These are phyloP conservation scores for Cucurbitaria berberidis DNA, from an alignment of 2,329 filamentous ascomycete species.

Conservation along the genomic window DNA sequence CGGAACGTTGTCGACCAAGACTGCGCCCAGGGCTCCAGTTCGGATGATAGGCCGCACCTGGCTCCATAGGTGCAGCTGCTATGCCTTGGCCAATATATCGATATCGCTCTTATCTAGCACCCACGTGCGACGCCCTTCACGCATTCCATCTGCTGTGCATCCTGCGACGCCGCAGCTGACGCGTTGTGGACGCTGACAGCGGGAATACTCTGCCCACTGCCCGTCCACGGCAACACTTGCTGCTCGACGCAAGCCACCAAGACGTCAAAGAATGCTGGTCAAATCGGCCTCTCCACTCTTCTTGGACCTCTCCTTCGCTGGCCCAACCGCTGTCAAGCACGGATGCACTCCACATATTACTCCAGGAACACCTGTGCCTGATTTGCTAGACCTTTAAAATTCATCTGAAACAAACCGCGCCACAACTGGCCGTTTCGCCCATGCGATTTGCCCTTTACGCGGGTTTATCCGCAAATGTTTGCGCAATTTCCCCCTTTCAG, in stretches of 20 bases:
- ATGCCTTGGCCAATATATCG: constrained; percentile 22
- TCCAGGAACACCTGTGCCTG: neutral
- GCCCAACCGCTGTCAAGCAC: neutral
- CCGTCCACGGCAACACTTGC: neutral
- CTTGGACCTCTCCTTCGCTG: neutral
- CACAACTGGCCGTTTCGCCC: neutral
- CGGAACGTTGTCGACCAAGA: constrained; percentile 1
- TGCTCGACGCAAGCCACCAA: neutral
- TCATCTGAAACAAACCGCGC: neutral
- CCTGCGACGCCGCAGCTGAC: neutral
- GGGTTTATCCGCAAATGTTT: neutral
- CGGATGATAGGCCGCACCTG: constrained; percentile 8
- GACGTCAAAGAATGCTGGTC: neutral
- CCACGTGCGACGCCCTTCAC: constrained; percentile 10
- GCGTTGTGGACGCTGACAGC: neutral
- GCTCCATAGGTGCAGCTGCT: constrained; percentile 12
- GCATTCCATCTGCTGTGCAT: constrained; percentile 3
- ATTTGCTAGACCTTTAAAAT: neutral
- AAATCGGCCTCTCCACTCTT: neutral
- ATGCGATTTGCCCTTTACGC: neutral
- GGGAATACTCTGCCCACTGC: neutral
- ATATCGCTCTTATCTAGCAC: constrained; percentile 5
- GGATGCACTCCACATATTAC: neutral
- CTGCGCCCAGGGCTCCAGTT: neutral
- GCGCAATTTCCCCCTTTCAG: constrained; percentile 3